A percentile compares a stretch with the other conserved stretches of the same genome.
Conservation (phyloP, 164 flowering plant species). For the Sedum album region DNA sequence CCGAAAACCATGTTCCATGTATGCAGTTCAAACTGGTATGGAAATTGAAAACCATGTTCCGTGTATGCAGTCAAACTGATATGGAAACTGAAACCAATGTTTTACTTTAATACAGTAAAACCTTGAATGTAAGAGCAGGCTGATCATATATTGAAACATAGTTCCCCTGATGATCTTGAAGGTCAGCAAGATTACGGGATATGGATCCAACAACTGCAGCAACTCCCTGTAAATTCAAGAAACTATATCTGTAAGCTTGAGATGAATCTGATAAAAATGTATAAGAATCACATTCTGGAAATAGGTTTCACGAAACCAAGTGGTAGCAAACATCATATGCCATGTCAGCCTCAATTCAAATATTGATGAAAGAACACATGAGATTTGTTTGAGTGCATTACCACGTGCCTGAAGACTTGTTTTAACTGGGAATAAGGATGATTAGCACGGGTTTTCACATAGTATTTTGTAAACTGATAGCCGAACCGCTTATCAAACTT, state of each 20-base stretch:
- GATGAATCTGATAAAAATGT: neutral
- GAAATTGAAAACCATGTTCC: too few species aligned
- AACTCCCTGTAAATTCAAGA: conserved; percentile 35
- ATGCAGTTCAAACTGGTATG: too few species aligned
- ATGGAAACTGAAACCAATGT: neutral
- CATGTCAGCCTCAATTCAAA: neutral
- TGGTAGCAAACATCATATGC: neutral
- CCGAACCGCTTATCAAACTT: conserved; percentile 67
- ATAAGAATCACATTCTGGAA: neutral
- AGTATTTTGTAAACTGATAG: conserved; percentile 56
- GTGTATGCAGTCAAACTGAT: too few species aligned
- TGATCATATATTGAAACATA: conserved; percentile 65
- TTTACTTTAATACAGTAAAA: conserved; percentile 7
- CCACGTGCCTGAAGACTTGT: conserved; percentile 76
- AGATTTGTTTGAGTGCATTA: conserved; percentile 16
- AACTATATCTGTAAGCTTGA: neutral
- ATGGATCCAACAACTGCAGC: conserved; percentile 72
- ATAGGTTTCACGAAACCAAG: neutral
- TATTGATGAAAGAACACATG: neutral
- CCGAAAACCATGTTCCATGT: too few species aligned
- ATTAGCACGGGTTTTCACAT: conserved; percentile 67
- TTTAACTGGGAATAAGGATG: conserved; percentile 71
- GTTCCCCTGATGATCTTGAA: conserved; percentile 71
- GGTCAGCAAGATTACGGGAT: conserved; percentile 64
- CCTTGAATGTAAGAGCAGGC: conserved; percentile 60